Base-by-base conservation (phyloP, 345 rosid species). In the Euphorbia lathyris region DNA sequence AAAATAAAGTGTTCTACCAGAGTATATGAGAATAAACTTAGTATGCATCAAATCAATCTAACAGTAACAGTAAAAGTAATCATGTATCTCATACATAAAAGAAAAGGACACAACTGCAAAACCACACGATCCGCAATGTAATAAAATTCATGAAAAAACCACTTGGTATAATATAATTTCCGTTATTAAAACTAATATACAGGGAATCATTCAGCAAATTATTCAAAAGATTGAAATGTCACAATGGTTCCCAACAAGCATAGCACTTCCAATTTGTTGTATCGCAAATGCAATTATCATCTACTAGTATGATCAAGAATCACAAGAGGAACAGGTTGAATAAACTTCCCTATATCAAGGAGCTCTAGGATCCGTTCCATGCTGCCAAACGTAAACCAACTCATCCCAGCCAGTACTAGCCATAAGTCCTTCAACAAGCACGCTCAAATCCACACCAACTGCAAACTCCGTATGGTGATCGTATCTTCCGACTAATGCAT, bases 341-440 rank as follows among this genome's bases (percentile, higher is more conserved):
- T 71, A 26, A 47, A 69, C 30, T 60, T 66, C 63, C 57, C 79
- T 20, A 13, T 73, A 13, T 73, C 81, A 94, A 78, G 81, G 78
- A 1, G 90, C 94, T 83, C 91, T 84, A 0, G 98, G 98, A 63
- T 90, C 98, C 75, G 86, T 92, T 70, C 99, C 96, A 23, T 92
- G 92, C 75, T 88, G 99, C 98, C 98, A 92, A 64, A 92, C 86
- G 9, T 86, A 92, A 45, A 95, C 98, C 63, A 90, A 69, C 81
- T 89, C 98, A 20, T 95, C 99, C 99, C 98, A 95, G 17, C 98
- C 97, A 0, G 99, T 86, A 50, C 97, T 95, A 4, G 96, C 97
- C 77, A 92, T 70, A 19, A 92, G 74, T 19, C 98, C 98, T 65
- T 95, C 96, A 20, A 95, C 98, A 72, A 95, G 98, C 74, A 95